phyloP scores from a whole-genome alignment of 441 rosid genomes.

The Syzygium syzygioides region DNA sequence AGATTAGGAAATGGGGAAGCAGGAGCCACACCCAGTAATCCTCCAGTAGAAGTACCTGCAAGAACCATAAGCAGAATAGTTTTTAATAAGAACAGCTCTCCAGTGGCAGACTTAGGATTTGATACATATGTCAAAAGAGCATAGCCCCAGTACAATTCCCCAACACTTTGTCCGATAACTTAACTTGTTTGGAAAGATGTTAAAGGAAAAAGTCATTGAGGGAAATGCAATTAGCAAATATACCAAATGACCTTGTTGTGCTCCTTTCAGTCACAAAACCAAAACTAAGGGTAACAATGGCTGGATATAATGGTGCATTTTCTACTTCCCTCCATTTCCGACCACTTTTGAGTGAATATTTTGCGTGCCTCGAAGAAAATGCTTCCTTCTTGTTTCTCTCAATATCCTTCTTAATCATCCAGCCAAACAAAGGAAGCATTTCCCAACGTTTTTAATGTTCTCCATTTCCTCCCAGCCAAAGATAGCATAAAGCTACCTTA shows the following conservation, averaged over 20 bases:
- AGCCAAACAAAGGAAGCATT: background rate
- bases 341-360: background rate
- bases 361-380: background rate
- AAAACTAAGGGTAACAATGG: background rate
- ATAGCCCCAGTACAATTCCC: background rate
- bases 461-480: background rate
- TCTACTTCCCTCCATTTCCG: background rate
- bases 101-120: background rate
- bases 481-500: background rate
- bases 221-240: background rate
- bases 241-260: background rate
- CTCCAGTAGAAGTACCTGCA: slow-evolving; percentile 76
- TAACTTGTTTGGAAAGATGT: background rate
- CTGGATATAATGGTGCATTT: background rate
- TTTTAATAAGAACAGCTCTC: background rate
- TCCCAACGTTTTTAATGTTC: background rate
- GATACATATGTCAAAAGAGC: background rate
- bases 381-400: background rate
- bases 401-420: background rate
- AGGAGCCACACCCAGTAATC: slow-evolving; percentile 73
- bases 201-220: background rate
- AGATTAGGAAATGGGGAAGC: slow-evolving; percentile 66
- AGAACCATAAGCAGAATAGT: background rate
- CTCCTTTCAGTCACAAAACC: background rate
- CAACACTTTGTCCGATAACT: background rate